Base-by-base conservation (phyloP, 2,329 filamentous ascomycete species). In the Dothiorella sarmentorum region DNA sequence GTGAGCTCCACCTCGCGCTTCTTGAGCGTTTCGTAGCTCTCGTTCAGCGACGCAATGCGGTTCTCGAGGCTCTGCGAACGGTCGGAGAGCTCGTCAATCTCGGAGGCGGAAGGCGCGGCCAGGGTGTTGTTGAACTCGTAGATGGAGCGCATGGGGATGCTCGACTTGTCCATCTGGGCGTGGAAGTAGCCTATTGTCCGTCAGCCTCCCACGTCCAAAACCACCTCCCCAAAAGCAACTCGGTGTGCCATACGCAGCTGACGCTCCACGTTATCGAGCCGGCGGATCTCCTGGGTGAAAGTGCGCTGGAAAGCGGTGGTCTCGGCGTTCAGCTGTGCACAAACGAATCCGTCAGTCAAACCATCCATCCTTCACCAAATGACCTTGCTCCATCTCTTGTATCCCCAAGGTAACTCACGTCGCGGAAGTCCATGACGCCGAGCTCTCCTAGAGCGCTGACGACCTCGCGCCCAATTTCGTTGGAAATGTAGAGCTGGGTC, bases 401-500 rank as follows among this genome's bases (percentile, higher is more conserved):
- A 1, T 20, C 29, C 7, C n/a, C 20, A 17, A 3, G 20, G 20
- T 17, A 24, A 77, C 89, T 73, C 82, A 97, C 93, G 83, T 99
- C 94, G 78, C 94, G 85, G 73, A 99, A 99, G 77, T 97, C 92
- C 75, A 97, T 92, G 69, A 94, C 84, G 60, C 94, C 94, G 70
- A 99, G 85, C 83, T 99, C 94, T 72, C 94, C 94, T 64, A 99
- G 82, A 59, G 93, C 93, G 72, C 92, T 96, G 63, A 97, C 92
- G 68, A 97, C 93, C 80, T 99, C 95, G 72, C 94, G 87, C 68
- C 94, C 93, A 68, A 99, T 97, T 82, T 99, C 94, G 74, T 97
- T 97, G 71, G 94, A 91, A 70, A 99, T 95, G 79, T 97, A 99
- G 71, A 99, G 88, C 86, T 99, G 94, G 71, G 96, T 96, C 88